Conservation (phyloP, 2,329 filamentous ascomycete genomes). For the Fusarium sulawesiense region DNA sequence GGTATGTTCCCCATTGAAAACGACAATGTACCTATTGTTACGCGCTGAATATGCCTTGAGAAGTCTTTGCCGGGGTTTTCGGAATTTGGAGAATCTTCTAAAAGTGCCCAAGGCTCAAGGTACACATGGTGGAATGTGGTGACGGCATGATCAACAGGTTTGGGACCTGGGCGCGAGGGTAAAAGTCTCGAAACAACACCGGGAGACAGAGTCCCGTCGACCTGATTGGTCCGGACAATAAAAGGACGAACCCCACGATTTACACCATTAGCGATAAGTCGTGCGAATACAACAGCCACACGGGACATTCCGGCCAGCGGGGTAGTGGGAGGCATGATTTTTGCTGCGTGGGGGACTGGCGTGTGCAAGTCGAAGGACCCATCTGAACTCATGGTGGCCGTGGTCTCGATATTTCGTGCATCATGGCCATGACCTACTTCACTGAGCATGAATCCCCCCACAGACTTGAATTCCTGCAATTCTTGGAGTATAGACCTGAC, state of each 20-base stretch:
- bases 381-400: slow-evolving; percentile 1
- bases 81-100: not conserved
- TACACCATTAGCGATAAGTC: not conserved
- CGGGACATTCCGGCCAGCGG: not conserved
- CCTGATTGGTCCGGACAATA: not conserved
- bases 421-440: slow-evolving; percentile 8
- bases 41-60: not conserved
- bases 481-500: not conserved
- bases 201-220: not conserved
- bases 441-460: slow-evolving; percentile 1
- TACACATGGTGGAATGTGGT: slow-evolving; percentile 1
- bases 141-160: slow-evolving; percentile 7
- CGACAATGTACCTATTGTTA: slow-evolving; percentile 1
- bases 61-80: not conserved
- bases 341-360: not conserved
- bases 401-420: slow-evolving; percentile 8
- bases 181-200: not conserved
- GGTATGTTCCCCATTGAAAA: not conserved
- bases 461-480: not conserved
- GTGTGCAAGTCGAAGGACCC: slow-evolving; percentile 2
- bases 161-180: not conserved
- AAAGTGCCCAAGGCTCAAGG: not conserved
- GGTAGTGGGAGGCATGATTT: slow-evolving; percentile 4
- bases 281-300: slow-evolving; percentile 8
- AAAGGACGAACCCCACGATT: not conserved